Evolutionary conservation across 1,284 basidiomycete species (phyloP), one percentile per base, ranked within the genome.

Genomic region (Limonomyces culmigenus): DNA sequence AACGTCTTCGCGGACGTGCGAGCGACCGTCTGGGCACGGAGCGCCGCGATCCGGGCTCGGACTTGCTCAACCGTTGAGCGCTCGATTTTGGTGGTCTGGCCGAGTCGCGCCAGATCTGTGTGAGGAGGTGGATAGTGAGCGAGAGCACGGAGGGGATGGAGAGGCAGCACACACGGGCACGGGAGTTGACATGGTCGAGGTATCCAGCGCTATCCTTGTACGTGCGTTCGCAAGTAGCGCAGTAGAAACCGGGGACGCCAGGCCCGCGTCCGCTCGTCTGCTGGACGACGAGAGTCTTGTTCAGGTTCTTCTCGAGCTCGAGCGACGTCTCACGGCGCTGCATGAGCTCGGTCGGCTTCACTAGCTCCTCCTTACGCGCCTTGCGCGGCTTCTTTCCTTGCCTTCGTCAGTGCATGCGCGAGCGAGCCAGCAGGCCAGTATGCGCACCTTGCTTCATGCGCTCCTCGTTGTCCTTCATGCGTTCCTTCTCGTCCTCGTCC

Each of bases 171-270:
- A 52, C 54, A 95, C 91, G 95, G 42, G 77, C 75, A 59, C 91
- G 70, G 34, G 86, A 79, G 55, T 98, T 99, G 39, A 99, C 74
- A 53, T 99, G 95, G 54, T 98, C 93, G 35, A 99, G 63, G 53
- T 97, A 98, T 2, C 76, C 84, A 18, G 80, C 69, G 41, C 78
- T 92, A 51, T 98, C 93, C 56, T 95, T 96, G 56, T 88, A 86
- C 15, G 85, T 95, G 45, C 87, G 65, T 46, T 74, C 80, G 53
- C 91, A 96, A 6, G 80, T 60, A 49, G 92, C 88, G 49, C 91
- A 96, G 53, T 74, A 83, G 59, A 93, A 96, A 0, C 91, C 91
- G 13, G 87, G 86, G 42, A 89, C 83, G 12, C 85, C 81, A 20
- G 87, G 72, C 0, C 88, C 88, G 41, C 68, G 65, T 18, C 75